Percentiles rank a stretch among this genome's conserved stretches.
phyloP scores from a whole-genome alignment of 1,284 basidiomycete species.

The Lentinus polychrous region DNA sequence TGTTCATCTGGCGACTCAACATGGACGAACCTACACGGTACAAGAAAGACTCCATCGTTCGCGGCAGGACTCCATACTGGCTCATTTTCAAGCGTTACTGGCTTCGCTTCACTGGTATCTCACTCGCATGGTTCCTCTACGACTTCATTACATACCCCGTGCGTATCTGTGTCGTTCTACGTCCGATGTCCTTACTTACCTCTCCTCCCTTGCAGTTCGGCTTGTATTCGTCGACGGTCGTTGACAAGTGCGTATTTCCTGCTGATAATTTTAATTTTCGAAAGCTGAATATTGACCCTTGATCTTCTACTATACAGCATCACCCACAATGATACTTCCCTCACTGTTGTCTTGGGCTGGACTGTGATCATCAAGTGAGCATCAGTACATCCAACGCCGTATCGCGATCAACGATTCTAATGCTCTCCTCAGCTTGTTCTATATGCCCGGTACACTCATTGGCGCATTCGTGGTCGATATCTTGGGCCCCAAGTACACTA shows the following conservation, averaged over 20 bases:
- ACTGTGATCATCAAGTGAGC: constrained; percentile 68
- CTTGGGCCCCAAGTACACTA: constrained; percentile 69
- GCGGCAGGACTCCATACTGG: constrained; percentile 67
- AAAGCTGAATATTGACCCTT: neutral
- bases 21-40: constrained; percentile 79
- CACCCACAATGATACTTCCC: constrained; percentile 42
- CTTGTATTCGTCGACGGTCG: constrained; percentile 78
- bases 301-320: constrained; percentile 34
- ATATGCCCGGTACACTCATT: constrained; percentile 70
- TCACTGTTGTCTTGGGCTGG: constrained; percentile 70
- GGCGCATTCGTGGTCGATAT: constrained; percentile 78
- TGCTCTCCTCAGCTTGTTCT: constrained; percentile 52
- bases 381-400: neutral
- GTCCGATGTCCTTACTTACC: neutral
- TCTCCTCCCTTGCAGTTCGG: constrained; percentile 51
- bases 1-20: constrained; percentile 81
- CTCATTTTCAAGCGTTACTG: constrained; percentile 83
- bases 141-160: constrained; percentile 73
- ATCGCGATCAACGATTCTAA: neutral
- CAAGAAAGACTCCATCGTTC: constrained; percentile 71
- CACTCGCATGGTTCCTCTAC: constrained; percentile 79
- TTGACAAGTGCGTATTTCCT: constrained; percentile 45
- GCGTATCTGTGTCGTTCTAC: constrained; percentile 18
- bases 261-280: neutral
- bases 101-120: constrained; percentile 60